Base-by-base conservation (phyloP, 352 stramenopile species). In the Globisporangium rhizosaccharum region DNA sequence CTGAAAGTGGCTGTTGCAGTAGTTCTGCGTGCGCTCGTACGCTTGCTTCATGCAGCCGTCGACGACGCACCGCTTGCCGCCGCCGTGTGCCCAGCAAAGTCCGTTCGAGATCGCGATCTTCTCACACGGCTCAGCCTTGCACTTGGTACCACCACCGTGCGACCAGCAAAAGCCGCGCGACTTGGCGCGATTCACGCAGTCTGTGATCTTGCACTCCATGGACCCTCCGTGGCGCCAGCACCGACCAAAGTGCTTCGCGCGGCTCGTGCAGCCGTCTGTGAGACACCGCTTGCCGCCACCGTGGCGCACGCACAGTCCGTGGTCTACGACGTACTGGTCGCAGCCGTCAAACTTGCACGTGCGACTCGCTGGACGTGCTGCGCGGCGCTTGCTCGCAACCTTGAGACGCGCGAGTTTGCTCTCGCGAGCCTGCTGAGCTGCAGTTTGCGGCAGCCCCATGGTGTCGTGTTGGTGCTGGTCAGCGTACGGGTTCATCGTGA, bases 101-200 rank as follows among this genome's bases (percentile, higher is more conserved):
- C 75, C 79, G 57, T 89, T 89, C 0, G 80, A 90, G 60, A 90
- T 88, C 51, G 83, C 80, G 51, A 90, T 89, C 66, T 89, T 92
- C 52, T 79, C 73, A 57, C 85, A 95, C 23, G 66, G 63, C n/a
- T 70, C 61, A 2, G 61, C 59, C 57, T 86, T 87, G 70, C 85
- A 95, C 57, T 90, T 89, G 56, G 79, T 89, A n/a, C 85, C 85
- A 1, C 85, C 85, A 45, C 85, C 85, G 61, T 95, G 85, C 0
- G 80, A 91, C 85, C 84, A 93, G 63, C 85, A 95, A 49, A 88
- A 87, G 17, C 85, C 85, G n/a, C 81, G 70, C 33, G 83, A 90
- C 65, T 93, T 92, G 65, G 83, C 84, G n/a, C 84, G 82, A 53
- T 93, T 93, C 39, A 79, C 71, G 57, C 85, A 95, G 23, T 68